phyloP scores from a whole-genome alignment of 345 rosid genomes.

The Syzygium aromaticum region DNA sequence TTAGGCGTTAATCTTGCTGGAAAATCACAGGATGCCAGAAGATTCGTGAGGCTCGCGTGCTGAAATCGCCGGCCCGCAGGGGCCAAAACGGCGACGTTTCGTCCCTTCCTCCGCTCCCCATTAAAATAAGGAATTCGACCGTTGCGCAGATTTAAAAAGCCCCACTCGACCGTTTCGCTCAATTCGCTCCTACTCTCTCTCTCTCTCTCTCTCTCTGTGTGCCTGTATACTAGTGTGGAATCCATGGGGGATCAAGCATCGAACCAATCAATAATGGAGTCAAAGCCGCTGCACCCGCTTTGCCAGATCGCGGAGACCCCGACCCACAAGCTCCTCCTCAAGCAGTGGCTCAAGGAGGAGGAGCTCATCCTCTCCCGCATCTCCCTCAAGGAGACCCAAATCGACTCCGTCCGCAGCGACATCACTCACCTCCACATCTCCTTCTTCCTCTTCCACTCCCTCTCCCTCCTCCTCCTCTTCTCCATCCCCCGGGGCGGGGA shows the following conservation, averaged over 20 bases:
- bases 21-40: background rate
- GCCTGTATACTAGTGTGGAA: background rate
- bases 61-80: background rate
- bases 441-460: conserved; percentile 2
- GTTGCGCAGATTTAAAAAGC: conserved; percentile 7
- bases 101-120: background rate
- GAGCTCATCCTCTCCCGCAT: conserved; percentile 71
- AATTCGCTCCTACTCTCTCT: background rate
- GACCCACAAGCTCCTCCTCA: conserved; percentile 86
- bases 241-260: background rate
- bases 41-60: background rate
- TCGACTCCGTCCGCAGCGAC: conserved; percentile 9
- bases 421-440: background rate
- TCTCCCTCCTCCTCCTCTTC: conserved; percentile 2
- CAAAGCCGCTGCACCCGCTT: conserved; percentile 59
- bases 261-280: conserved; percentile 23
- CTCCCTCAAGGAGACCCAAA: conserved; percentile 67
- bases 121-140: conserved; percentile 3
- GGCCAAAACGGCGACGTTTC: background rate
- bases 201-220: conserved; percentile 4
- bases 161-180: conserved; percentile 18
- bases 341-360: conserved; percentile 95
- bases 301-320: conserved; percentile 88
- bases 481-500: background rate
- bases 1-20: background rate